Evolutionary conservation across 768 basidiomycete genomes (phyloP), one percentile per base, ranked within the genome.

Genomic region (Termitomyces sp.): DNA sequence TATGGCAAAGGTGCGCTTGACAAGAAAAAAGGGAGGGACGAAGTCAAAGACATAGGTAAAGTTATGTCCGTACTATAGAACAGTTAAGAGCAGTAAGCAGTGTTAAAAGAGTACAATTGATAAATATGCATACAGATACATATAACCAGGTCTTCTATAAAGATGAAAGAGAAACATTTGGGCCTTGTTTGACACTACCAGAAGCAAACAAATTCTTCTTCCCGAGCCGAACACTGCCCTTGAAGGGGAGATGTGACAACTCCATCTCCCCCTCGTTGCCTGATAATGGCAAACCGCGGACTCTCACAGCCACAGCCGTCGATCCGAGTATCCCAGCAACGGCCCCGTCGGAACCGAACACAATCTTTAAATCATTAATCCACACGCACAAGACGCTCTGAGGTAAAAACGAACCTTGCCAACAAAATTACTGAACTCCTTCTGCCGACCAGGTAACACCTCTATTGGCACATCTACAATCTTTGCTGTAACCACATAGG

Each of bases 391-490:
- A 42, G 14, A 38, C 16, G 12, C 36, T 58, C 1, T 42, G 38
- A 59, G 32, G 30, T 32, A 14, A 26, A 13, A 9, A 60, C 63
- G 10, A 42, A 90, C 90, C 84, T 94, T 93, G 61, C 79, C 72
- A 16, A 93, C 82, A 59, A 94, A 94, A 54, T 78, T 76, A 59
- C 86, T 84, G 61, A 94, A 92, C 64, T 88, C 81, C 60, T 78
- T 83, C 68, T 91, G 80, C 44, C 92, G 80, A 6, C 91, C 90
- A 0, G 90, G 89, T 0, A 94, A 73, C 10, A 93, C 87, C 57
- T 90, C 73, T 32, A 94, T 71, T 13, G 91, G 90, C 12, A 90
- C 85, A 63, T 92, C 87, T 2, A 79, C 76, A 48, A 93, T 80
- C 61, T 78, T 77, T 8, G 92, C 88, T 0, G 79, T 77, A 12